Percentiles rank a stretch among this genome's conserved stretches.
phyloP scores from a whole-genome alignment of 2,329 filamentous ascomycete genomes.

The Elsinoe necatrix region DNA sequence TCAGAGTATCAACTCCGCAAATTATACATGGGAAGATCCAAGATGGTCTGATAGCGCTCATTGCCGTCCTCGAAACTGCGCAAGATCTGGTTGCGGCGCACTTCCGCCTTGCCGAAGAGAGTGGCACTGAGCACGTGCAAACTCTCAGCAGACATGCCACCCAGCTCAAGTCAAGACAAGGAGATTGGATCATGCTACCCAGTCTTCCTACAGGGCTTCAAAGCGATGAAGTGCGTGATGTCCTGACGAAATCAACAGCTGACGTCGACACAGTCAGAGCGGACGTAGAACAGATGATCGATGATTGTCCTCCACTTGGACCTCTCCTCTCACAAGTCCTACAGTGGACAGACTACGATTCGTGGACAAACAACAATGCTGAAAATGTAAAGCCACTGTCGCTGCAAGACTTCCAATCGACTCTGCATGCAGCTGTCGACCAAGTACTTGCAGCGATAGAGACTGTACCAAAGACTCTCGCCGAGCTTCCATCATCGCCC shows the following conservation, averaged over 20 bases:
- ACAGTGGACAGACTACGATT: conserved; percentile 16
- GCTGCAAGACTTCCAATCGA: conserved; percentile 45
- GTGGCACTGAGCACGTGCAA: conserved; percentile 14
- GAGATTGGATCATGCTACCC: conserved; percentile 5
- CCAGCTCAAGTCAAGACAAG: neutral
- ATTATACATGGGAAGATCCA: conserved; percentile 17
- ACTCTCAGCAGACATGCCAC: neutral
- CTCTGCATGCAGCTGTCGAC: conserved; percentile 59
- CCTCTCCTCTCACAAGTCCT: conserved; percentile 18
- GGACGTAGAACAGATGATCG: conserved; percentile 6
- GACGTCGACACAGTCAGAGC: conserved; percentile 3
- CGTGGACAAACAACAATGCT: neutral
- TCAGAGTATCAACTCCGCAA: neutral
- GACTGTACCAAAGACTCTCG: conserved; percentile 52
- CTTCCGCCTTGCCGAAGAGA: conserved; percentile 50
- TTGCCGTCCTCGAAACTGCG: conserved; percentile 57
- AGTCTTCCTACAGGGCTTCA: conserved; percentile 4
- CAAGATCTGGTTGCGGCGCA: conserved; percentile 58
- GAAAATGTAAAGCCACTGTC: neutral
- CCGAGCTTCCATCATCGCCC: conserved; percentile 47
- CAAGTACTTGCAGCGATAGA: conserved; percentile 73
- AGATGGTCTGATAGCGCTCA: conserved; percentile 50
- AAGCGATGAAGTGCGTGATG: neutral
- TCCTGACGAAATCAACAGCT: neutral
- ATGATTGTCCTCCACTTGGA: conserved; percentile 17